Percentiles rank a stretch among this genome's conserved stretches.
Conservation (phyloP, 2,329 filamentous ascomycete genomes). For the Lasiodiplodia hormozganensis region DNA sequence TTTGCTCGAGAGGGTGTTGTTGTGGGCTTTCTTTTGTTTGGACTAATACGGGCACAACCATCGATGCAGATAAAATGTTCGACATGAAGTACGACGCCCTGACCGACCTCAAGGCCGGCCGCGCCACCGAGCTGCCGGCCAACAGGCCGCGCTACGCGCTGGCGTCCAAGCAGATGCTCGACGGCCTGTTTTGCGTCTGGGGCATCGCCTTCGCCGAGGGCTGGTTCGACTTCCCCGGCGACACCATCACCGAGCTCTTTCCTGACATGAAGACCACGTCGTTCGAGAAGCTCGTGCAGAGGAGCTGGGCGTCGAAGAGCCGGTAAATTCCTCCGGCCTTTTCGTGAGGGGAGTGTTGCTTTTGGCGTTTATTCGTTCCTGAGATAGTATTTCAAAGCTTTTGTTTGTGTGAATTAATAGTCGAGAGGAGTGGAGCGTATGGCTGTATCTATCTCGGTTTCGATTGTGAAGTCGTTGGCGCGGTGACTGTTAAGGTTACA, state of each 20-base stretch:
- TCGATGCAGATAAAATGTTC: constrained; percentile 1
- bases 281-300: background rate
- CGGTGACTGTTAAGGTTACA: too few relatives aligned
- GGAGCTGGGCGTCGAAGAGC: background rate
- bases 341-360: background rate
- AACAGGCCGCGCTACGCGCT: background rate
- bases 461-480: too few relatives aligned
- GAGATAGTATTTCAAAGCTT: too few relatives aligned
- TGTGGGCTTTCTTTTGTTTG: too few relatives aligned
- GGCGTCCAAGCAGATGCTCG: constrained; percentile 14
- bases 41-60: too few relatives aligned
- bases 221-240: constrained; percentile 8
- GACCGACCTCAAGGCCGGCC: background rate
- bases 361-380: too few relatives aligned
- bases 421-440: background rate
- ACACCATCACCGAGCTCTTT: background rate
- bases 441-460: background rate
- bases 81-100: constrained; percentile 10
- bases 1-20: too few relatives aligned
- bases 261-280: background rate
- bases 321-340: too few relatives aligned
- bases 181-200: constrained; percentile 10
- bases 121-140: constrained; percentile 14
- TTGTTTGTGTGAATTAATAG: background rate
- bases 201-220: constrained; percentile 14